Evolutionary conservation across 1,284 basidiomycete genomes (phyloP).

Genomic region (Prillingera fragicola): DNA sequence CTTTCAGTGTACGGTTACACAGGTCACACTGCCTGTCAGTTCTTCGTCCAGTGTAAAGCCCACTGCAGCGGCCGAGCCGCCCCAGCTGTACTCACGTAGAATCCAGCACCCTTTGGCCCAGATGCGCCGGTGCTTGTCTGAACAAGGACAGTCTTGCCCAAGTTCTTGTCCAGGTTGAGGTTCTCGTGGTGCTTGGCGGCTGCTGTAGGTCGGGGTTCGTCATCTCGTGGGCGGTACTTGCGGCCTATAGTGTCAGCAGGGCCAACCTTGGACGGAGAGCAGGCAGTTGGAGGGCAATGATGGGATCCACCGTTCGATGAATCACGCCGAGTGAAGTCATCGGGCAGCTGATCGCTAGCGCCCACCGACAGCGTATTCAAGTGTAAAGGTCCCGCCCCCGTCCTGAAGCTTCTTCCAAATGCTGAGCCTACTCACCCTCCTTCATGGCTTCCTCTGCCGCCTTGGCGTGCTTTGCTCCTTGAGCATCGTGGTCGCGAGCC

Average conservation of each 20-base stretch:
- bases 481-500: slow-evolving; percentile 45
- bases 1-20: slow-evolving; percentile 86
- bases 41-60: slow-evolving; percentile 11
- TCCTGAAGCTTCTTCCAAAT: not conserved
- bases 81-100: slow-evolving; percentile 58
- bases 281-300: no score
- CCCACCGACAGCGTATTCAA: no score
- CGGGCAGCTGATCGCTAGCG: not conserved
- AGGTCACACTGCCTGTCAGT: slow-evolving; percentile 59
- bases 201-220: slow-evolving; percentile 70
- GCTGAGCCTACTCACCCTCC: slow-evolving; percentile 56
- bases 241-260: slow-evolving; percentile 58
- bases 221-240: slow-evolving; percentile 57
- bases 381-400: no score
- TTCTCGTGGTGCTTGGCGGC: slow-evolving; percentile 76
- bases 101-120: slow-evolving; percentile 82
- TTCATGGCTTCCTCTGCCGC: slow-evolving; percentile 52
- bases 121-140: slow-evolving; percentile 59
- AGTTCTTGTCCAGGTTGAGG: slow-evolving; percentile 83
- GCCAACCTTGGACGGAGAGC: not conserved
- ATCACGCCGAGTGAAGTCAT: not conserved
- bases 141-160: slow-evolving; percentile 87
- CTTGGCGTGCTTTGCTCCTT: slow-evolving; percentile 39
- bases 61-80: no score
- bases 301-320: no score